Conservation (phyloP, 2,329 filamentous ascomycete species). For the Fusarium globosum region DNA sequence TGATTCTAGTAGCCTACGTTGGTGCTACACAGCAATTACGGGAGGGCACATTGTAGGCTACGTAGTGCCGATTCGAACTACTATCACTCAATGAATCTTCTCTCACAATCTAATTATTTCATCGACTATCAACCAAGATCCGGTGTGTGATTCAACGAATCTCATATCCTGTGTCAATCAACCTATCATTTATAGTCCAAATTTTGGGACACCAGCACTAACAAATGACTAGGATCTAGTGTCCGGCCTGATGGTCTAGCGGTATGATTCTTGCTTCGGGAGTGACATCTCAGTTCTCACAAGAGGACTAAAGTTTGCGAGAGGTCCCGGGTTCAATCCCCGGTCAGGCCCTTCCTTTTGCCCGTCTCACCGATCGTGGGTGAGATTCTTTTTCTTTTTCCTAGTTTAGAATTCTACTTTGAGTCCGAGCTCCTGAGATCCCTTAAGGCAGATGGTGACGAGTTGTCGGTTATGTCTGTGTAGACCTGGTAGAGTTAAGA, state of each 20-base stretch:
- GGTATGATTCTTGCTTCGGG: slow-evolving; percentile 38
- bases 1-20: too few species aligned
- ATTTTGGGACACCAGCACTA: fast-evolving
- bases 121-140: not conserved
- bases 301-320: slow-evolving; percentile 47
- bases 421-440: not conserved
- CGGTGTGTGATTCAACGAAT: not conserved
- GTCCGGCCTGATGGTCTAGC: slow-evolving; percentile 33
- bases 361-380: fast-evolving
- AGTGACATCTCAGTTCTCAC: slow-evolving; percentile 25
- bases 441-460: not conserved
- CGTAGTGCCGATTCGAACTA: too few species aligned
- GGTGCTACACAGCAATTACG: not conserved
- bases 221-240: slow-evolving; percentile 25
- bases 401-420: not conserved
- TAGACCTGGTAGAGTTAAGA: not conserved
- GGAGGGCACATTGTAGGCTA: too few species aligned
- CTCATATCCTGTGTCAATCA: fast-evolving
- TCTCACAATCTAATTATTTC: not conserved
- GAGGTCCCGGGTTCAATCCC: slow-evolving; percentile 61
- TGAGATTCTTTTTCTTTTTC: not conserved
- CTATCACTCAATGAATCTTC: fast-evolving
- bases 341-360: slow-evolving; percentile 53
- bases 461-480: not conserved
- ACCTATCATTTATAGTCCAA: fast-evolving